Base-by-base conservation (phyloP, 2,329 filamentous ascomycete species). In the Grosmannia serpens region DNA sequence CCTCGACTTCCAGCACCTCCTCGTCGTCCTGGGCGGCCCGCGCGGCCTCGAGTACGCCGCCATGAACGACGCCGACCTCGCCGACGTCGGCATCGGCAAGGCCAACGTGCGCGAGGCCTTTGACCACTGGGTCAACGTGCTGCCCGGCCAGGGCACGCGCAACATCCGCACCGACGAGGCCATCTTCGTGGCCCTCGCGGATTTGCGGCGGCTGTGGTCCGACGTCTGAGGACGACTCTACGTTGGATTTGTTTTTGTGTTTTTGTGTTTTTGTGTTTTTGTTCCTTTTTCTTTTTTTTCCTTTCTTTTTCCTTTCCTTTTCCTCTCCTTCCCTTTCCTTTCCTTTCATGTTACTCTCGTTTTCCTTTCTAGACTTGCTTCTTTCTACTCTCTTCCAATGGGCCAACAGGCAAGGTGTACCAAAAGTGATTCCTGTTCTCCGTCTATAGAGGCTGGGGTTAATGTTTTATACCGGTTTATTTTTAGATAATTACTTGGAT, bases 161-260 rank as follows among this genome's bases (percentile, higher is more conserved):
- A 90, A 85, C 1, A 92, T 95, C 62, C 76, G 88, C 62, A 94
- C 89, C 0, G 89, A 95, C 65, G 90, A 95, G 72, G 89, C 89
- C 1, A 73, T 95, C 22, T 88, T 87, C 73, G 82, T 94, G 67
- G 88, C 85, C 0, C 70, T 95, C 68, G 86, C 85, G 66, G 82
- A 83, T 2, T 67, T 94, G 67, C 80, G 84, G 67, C 77, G 74
- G 60, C 64, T 85, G 59, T 86, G 77, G 82, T 73, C 75, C 35
- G 66, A 66, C 24, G 64, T 62, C 15, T 69, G 59, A 60, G n/a
- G 27, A 20, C 27, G 15, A 10, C 24, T 49, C n/a, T 4, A 17
- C 35, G 44, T 46, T n/a, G 22, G 46, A 27, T 49, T 24, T 27
- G 9, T 15, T 49, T 49, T 11, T 1, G 2, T 13, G 8, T 35